These are phyloP conservation scores for Closterium sp. DNA, from an alignment of 139 green algal genomes.

Conservation along the genomic window DNA sequence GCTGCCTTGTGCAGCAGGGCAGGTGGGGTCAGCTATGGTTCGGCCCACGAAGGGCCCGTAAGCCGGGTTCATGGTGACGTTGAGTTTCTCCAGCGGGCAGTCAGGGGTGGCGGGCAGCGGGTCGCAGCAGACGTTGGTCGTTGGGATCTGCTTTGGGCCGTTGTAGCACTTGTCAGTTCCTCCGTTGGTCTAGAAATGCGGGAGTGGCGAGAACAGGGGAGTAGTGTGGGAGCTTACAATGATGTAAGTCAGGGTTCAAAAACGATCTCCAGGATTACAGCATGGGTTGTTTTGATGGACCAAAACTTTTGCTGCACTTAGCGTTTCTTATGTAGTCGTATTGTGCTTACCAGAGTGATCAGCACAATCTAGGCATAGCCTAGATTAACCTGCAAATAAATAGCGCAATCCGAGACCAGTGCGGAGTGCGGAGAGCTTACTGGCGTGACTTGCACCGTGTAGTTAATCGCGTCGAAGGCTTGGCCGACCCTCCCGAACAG, in stretches of 20 bases:
- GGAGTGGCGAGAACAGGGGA: not conserved
- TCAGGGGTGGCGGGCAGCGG: not conserved
- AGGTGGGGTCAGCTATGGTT: not conserved
- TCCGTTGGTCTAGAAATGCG: too few relatives aligned
- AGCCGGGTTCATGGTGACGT: not conserved
- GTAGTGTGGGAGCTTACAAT: not conserved
- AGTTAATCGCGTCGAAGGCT: too few relatives aligned
- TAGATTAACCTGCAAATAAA: too few relatives aligned
- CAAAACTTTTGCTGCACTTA: too few relatives aligned
- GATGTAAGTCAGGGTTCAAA: too few relatives aligned
- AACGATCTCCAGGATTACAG: too few relatives aligned
- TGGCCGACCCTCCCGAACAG: not conserved
- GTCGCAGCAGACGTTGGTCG: not conserved
- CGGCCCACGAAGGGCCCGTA: not conserved
- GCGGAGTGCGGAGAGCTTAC: too few relatives aligned
- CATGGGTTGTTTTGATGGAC: too few relatives aligned
- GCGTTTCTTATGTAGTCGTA: too few relatives aligned
- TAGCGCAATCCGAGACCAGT: too few relatives aligned
- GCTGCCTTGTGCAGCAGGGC: too few relatives aligned
- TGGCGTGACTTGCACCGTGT: too few relatives aligned
- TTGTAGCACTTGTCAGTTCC: not conserved
- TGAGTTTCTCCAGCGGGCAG: not conserved
- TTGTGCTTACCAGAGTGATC: not conserved
- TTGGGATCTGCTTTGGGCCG: not conserved
- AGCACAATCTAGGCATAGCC: not conserved